These are phyloP conservation scores for Pythium rhizo-oryzae DNA, from an alignment of 352 stramenopile genomes.

Conservation along the genomic window DNA sequence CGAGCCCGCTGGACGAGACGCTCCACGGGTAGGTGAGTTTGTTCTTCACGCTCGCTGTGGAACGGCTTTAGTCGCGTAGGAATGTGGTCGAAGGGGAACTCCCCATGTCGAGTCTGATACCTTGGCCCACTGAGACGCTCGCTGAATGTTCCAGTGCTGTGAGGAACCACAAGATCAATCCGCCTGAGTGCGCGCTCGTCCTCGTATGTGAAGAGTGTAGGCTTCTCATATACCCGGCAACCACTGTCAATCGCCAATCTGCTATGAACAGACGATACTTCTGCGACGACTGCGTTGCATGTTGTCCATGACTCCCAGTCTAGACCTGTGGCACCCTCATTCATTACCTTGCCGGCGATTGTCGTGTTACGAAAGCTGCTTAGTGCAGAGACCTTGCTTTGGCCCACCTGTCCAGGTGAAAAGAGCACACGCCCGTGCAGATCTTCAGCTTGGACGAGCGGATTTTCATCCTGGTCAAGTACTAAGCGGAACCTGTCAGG, in stretches of 20 bases:
- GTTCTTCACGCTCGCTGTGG: not conserved
- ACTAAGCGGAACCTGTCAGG: constrained; percentile 5
- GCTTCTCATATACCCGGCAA: constrained; percentile 15
- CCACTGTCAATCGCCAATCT: constrained; percentile 12
- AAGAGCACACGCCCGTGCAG: constrained; percentile 7
- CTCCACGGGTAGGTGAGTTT: constrained; percentile 4
- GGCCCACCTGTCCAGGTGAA: not conserved
- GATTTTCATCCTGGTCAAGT: constrained; percentile 16
- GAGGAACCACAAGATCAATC: constrained; percentile 7
- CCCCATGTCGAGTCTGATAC: not conserved
- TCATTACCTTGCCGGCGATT: not conserved
- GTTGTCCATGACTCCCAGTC: constrained; percentile 8
- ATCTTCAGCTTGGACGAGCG: constrained; percentile 11
- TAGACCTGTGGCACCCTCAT: too few relatives aligned
- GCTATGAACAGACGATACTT: not conserved
- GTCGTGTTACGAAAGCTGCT: not conserved
- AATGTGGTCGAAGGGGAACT: constrained; percentile 24
- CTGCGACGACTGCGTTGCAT: not conserved
- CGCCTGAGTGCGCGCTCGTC: not conserved
- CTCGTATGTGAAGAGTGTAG: constrained; percentile 15
- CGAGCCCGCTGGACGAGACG: not conserved
- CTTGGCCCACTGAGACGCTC: constrained; percentile 12
- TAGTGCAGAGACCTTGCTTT: constrained; percentile 3
- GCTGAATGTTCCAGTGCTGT: constrained; percentile 14
- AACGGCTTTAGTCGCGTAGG: not conserved